Conservation (phyloP, 495 filamentous ascomycete genomes). For the Neurospora sp. region DNA sequence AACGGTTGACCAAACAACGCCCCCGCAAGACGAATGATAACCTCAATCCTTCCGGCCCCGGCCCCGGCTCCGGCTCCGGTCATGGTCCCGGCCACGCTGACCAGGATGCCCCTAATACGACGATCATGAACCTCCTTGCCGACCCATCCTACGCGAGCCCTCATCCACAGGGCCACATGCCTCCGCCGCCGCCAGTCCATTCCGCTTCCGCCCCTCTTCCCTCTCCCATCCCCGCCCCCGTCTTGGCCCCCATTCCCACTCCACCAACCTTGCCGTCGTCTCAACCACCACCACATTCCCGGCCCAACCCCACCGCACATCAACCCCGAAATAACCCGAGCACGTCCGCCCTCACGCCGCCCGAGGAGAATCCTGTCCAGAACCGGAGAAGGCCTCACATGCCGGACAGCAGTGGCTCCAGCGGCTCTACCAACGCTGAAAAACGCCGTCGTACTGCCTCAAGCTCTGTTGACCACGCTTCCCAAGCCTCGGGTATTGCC, state of each 20-base stretch:
- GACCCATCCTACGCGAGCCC: conserved; percentile 15
- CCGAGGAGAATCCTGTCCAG: conserved; percentile 33
- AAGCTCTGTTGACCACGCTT: conserved; percentile 11
- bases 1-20: conserved; percentile 34
- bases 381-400: conserved; percentile 23
- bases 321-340: conserved; percentile 3
- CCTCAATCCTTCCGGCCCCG: conserved; percentile 1
- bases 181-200: conserved; percentile 3
- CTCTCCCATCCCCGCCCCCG: not conserved
- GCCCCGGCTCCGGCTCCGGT: not conserved
- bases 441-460: conserved; percentile 33
- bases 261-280: conserved; percentile 2
- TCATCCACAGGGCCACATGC: conserved; percentile 12
- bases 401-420: conserved; percentile 2
- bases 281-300: conserved; percentile 7
- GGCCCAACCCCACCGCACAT: conserved; percentile 9
- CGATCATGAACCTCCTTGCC: conserved; percentile 23
- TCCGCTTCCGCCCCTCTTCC: not conserved
- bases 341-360: conserved; percentile 36
- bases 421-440: conserved; percentile 15
- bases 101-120: conserved; percentile 19
- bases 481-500: not conserved
- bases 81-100: conserved; percentile 11
- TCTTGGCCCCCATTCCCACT: not conserved
- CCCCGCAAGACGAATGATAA: conserved; percentile 29